Conservation (phyloP, 2,329 filamentous ascomycete species). For the Falciphora oryzae region DNA sequence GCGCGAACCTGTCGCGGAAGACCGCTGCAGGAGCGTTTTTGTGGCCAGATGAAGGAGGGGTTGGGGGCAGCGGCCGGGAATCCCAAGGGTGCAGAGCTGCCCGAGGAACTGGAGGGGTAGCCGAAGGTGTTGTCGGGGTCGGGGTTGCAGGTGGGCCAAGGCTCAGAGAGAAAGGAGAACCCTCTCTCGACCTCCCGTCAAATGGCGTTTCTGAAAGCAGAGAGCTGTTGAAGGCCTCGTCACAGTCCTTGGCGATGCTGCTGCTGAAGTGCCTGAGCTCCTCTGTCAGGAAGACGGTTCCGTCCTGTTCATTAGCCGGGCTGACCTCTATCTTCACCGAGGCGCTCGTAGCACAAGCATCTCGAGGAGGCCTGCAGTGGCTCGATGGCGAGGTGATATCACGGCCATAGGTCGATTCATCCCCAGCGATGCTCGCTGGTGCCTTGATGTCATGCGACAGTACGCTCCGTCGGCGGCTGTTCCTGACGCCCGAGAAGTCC, state of each 20-base stretch:
- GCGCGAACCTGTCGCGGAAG: background rate
- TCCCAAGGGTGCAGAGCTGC: constrained; percentile 31
- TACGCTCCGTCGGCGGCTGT: constrained; percentile 21
- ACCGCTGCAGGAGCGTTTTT: background rate
- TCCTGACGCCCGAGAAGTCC: constrained; percentile 47
- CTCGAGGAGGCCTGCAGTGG: constrained; percentile 9
- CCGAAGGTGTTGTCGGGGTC: constrained; percentile 8
- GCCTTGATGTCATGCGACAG: constrained; percentile 10
- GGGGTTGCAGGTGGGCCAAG: constrained; percentile 25
- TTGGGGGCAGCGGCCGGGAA: constrained; percentile 44
- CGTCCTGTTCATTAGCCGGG: constrained; percentile 3
- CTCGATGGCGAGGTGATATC: constrained; percentile 19
- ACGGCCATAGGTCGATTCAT: constrained; percentile 21
- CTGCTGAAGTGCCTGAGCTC: constrained; percentile 79
- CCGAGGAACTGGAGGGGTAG: constrained; percentile 5
- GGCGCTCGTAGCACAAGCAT: constrained; percentile 13
- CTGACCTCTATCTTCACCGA: background rate
- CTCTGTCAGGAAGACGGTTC: constrained; percentile 48
- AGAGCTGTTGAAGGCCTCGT: constrained; percentile 80
- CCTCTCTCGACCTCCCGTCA: constrained; percentile 23
- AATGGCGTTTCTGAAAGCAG: constrained; percentile 27
- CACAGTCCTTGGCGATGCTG: constrained; percentile 83
- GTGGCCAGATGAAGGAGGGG: constrained; percentile 28
- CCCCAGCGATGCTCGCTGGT: constrained; percentile 21
- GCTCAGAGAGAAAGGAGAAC: constrained; percentile 38